These are phyloP conservation scores for Penicillium sp. DNA, from an alignment of 2,329 filamentous ascomycete species.

Conservation along the genomic window DNA sequence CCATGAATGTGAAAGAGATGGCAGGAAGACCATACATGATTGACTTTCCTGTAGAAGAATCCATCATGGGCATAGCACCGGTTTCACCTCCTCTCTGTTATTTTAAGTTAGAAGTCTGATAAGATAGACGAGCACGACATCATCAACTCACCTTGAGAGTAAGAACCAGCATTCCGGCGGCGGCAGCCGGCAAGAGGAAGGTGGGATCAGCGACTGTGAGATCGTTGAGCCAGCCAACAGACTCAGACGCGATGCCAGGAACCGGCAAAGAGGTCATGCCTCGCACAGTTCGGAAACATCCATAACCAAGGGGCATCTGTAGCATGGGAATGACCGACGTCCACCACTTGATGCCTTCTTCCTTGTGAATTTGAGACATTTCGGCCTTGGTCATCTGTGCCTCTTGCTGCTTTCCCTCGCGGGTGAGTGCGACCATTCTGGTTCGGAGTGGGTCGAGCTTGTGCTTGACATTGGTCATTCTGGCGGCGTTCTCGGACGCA, in stretches of 20 bases:
- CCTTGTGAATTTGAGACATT: constrained; percentile 54
- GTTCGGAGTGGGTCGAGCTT: constrained; percentile 58
- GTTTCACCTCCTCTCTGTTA: constrained; percentile 42
- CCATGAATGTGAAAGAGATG: constrained; percentile 56
- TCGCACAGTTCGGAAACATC: constrained; percentile 75
- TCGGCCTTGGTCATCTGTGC: constrained; percentile 52
- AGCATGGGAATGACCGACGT: constrained; percentile 59
- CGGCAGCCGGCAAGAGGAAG: constrained; percentile 69
- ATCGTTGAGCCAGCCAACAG: constrained; percentile 77
- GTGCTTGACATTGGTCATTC: constrained; percentile 63
- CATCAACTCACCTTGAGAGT: constrained; percentile 58
- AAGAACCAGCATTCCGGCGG: constrained; percentile 58
- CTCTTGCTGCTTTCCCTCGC: constrained; percentile 49
- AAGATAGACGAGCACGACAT: background rate
- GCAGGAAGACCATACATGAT: constrained; percentile 53
- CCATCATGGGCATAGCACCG: constrained; percentile 35
- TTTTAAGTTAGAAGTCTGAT: background rate
- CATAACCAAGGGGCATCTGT: constrained; percentile 73
- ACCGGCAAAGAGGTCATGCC: constrained; percentile 79
- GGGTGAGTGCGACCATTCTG: constrained; percentile 52
- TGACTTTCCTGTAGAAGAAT: constrained; percentile 32
- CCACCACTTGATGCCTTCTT: constrained; percentile 56
- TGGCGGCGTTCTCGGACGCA: constrained; percentile 64
- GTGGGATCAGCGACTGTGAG: constrained; percentile 75
- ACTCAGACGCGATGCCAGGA: constrained; percentile 71